A percentile compares a stretch with the other conserved stretches of the same genome.
Conservation (phyloP, 768 basidiomycete species). For the Tricholoma hemisulphureum region DNA sequence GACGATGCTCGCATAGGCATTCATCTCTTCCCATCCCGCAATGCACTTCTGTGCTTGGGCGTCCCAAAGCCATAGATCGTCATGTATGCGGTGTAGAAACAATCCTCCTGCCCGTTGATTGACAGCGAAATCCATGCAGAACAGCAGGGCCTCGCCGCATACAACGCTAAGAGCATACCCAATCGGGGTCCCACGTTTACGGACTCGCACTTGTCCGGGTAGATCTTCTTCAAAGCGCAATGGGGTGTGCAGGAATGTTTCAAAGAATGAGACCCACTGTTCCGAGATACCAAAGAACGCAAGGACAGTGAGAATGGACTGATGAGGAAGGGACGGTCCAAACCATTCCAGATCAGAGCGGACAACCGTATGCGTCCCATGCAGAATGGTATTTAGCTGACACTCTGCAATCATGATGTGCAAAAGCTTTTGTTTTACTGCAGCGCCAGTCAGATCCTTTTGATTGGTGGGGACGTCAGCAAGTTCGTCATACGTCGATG, state of each 20-base stretch:
- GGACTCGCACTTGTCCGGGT: conserved; percentile 25
- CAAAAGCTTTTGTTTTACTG: conserved; percentile 38
- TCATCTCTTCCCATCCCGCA: conserved; percentile 41
- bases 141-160: conserved; percentile 42
- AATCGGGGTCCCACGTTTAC: conserved; percentile 43
- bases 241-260: conserved; percentile 13
- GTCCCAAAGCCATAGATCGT: conserved; percentile 47
- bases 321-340: conserved; percentile 40
- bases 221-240: conserved; percentile 22
- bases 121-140: conserved; percentile 48
- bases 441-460: background rate
- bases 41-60: conserved; percentile 30
- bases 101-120: conserved; percentile 42
- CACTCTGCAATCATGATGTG: conserved; percentile 41
- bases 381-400: conserved; percentile 35
- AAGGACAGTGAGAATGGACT: conserved; percentile 37
- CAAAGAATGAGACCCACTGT: conserved; percentile 31
- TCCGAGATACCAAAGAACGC: conserved; percentile 40
- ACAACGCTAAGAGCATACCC: conserved; percentile 39
- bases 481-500: conserved; percentile 20
- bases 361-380: conserved; percentile 34
- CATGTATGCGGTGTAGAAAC: conserved; percentile 44
- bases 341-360: conserved; percentile 46
- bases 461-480: conserved; percentile 28
- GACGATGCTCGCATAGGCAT: conserved; percentile 35